Evolutionary conservation across 2,329 filamentous ascomycete species (phyloP).

Genomic region (Colletotrichum brevisporum): DNA sequence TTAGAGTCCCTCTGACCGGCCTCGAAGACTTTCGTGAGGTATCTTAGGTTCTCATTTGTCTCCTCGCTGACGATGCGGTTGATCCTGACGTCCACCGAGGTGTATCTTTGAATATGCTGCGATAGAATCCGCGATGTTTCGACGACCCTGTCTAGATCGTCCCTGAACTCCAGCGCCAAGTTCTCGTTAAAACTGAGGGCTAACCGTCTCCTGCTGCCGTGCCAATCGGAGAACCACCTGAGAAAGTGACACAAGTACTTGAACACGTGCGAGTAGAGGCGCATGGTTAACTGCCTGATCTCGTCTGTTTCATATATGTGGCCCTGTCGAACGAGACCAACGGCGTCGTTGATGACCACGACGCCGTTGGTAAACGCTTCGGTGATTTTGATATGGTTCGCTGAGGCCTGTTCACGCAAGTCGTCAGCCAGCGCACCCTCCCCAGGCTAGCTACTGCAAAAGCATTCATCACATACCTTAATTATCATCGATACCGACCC

Average conservation of each 20-base stretch:
- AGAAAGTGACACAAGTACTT: conserved; percentile 41
- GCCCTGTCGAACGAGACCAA: conserved; percentile 31
- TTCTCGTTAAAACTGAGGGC: conserved; percentile 41
- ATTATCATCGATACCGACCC: conserved; percentile 41
- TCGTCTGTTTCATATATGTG: conserved; percentile 28
- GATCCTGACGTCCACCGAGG: not conserved
- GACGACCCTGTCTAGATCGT: conserved; percentile 15
- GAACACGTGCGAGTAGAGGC: conserved; percentile 40
- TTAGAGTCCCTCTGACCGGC: not conserved
- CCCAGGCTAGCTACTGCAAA: not conserved
- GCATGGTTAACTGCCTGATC: conserved; percentile 37
- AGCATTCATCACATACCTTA: conserved; percentile 17
- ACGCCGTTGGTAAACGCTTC: conserved; percentile 40
- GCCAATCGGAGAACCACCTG: conserved; percentile 38
- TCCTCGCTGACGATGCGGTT: not conserved
- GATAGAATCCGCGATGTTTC: not conserved
- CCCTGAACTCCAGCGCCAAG: conserved; percentile 19
- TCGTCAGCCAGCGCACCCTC: not conserved
- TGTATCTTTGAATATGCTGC: not conserved
- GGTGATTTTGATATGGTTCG: conserved; percentile 40
- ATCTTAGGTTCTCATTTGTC: not conserved
- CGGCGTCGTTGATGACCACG: conserved; percentile 41
- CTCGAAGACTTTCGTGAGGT: not conserved
- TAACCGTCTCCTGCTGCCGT: conserved; percentile 34
- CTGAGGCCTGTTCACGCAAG: conserved; percentile 31